A percentile compares a stretch with the other conserved stretches of the same genome.
These are phyloP conservation scores for Candida neerlandica DNA, from an alignment of 1,139 yeast species.

Conservation along the genomic window DNA sequence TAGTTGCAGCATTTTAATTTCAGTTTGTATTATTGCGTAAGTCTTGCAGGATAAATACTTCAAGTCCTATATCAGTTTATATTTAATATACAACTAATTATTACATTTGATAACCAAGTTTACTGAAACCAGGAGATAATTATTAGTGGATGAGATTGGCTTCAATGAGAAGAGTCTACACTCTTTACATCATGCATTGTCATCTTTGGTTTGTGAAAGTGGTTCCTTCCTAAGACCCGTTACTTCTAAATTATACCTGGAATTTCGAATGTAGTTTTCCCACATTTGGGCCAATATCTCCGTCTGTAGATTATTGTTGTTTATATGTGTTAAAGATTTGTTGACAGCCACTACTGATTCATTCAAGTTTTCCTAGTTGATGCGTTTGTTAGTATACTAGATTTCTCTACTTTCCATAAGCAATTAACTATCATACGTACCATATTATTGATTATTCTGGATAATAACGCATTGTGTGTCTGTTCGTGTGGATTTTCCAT, in stretches of 20 bases:
- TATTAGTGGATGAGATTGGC: too few relatives aligned
- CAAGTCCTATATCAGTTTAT: neutral
- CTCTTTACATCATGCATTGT: neutral
- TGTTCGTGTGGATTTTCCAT: conserved; percentile 94
- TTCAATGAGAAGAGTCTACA: neutral
- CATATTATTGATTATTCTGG: conserved; percentile 76
- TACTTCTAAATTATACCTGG: conserved; percentile 71
- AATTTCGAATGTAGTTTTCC: conserved; percentile 74
- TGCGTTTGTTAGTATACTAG: neutral
- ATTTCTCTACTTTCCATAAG: neutral
- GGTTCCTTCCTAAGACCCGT: conserved; percentile 49
- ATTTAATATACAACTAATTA: too few relatives aligned
- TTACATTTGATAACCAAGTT: too few relatives aligned
- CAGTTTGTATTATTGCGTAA: neutral
- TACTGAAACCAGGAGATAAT: too few relatives aligned
- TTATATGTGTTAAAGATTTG: conserved; percentile 59
- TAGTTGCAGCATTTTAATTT: neutral
- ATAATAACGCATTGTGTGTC: conserved; percentile 74
- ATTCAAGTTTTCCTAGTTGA: conserved; percentile 62
- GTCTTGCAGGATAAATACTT: neutral
- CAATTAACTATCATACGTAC: conserved; percentile 40
- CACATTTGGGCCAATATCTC: conserved; percentile 80
- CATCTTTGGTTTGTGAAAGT: neutral
- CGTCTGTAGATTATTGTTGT: conserved; percentile 66
- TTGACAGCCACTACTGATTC: conserved; percentile 71